Base-by-base conservation (phyloP, 345 rosid genomes). In the Corymbia maculata region DNA sequence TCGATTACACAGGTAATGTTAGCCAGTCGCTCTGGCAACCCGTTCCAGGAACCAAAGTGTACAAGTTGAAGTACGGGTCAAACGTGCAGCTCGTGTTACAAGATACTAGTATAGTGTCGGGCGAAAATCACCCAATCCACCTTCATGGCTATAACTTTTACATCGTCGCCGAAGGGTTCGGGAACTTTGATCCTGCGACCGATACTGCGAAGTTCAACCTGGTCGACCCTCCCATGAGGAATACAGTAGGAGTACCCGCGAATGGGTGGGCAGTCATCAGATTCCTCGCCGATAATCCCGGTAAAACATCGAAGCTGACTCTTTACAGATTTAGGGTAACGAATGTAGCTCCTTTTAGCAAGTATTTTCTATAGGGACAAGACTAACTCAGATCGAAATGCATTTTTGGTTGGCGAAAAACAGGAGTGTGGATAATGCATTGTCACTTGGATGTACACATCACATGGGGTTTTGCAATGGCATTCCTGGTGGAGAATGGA, bases 391-490 rank as follows among this genome's bases (percentile, higher is more conserved):
- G 17, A 45, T 51, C 47, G 55, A 50, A 59, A n/a, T 59, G n/a
- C 45, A 36, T 22, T 19, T 36, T 36, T 75, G 49, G 13, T 36
- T 75, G 49, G 49, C 82, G 22, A 44, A 70, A 85, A 88, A 89
- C 90, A 89, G 90, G 90, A 36, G 96, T 95, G 53, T 97, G 98
- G 99, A 15, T 97, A 66, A 92, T 95, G 99, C 99, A 97, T 87
- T 96, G 99, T 90, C 99, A 96, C 94, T 92, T 97, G 95, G 99
- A 97, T 91, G 97, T 94, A 88, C 99, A 97, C 87, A 94, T 96
- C 30, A 52, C 91, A 3, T 97, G 99, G 99, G 99, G 99, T 28
- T 26, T 97, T 79, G 98, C 98, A 57, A 95, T 92, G 98, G 96
- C 95, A 47, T 97, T 97, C 89, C 52, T 96, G 89, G 99, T 97